Evolutionary conservation across 441 rosid genomes (phyloP).

Genomic region (Arabidopsis lyrata): DNA sequence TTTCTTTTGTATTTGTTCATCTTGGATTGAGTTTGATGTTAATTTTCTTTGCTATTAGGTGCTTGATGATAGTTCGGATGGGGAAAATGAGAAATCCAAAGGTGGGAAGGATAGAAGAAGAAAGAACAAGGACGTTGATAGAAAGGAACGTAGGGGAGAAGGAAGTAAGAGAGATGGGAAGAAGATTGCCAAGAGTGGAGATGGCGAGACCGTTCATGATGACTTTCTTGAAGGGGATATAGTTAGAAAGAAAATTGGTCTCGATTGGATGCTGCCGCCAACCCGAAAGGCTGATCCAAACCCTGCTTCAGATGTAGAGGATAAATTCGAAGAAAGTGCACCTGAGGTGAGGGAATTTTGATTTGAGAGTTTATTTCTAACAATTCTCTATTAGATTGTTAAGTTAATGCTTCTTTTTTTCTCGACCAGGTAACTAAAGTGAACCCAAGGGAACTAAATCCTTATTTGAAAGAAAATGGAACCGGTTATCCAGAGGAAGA

Average conservation of each 20-base stretch:
- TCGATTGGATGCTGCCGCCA: slow-evolving; percentile 90
- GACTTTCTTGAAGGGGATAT: slow-evolving; percentile 48
- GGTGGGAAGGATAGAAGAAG: slow-evolving; percentile 50
- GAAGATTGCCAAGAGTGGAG: slow-evolving; percentile 60
- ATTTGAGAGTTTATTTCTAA: neutral
- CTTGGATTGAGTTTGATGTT: slow-evolving; percentile 20
- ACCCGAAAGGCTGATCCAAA: slow-evolving; percentile 48
- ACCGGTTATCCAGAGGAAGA: slow-evolving; percentile 83
- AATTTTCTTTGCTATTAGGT: slow-evolving; percentile 41
- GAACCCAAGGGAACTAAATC: slow-evolving; percentile 86
- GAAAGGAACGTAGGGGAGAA: slow-evolving; percentile 63
- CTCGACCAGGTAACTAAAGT: slow-evolving; percentile 51
- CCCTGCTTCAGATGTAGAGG: slow-evolving; percentile 47
- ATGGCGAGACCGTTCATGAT: slow-evolving; percentile 51
- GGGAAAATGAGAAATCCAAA: slow-evolving; percentile 46
- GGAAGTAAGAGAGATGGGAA: slow-evolving; percentile 51
- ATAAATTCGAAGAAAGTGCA: slow-evolving; percentile 49
- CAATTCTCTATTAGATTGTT: neutral
- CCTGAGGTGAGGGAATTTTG: slow-evolving; percentile 49
- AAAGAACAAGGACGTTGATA: slow-evolving; percentile 50
- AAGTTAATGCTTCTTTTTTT: neutral
- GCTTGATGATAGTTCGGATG: slow-evolving; percentile 39
- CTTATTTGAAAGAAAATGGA: slow-evolving; percentile 75
- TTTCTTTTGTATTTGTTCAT: neutral
- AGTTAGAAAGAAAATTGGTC: slow-evolving; percentile 71